Evolutionary conservation across 805 yeast genomes (phyloP).

Genomic region (Cyberlindnera xylosilytica): DNA sequence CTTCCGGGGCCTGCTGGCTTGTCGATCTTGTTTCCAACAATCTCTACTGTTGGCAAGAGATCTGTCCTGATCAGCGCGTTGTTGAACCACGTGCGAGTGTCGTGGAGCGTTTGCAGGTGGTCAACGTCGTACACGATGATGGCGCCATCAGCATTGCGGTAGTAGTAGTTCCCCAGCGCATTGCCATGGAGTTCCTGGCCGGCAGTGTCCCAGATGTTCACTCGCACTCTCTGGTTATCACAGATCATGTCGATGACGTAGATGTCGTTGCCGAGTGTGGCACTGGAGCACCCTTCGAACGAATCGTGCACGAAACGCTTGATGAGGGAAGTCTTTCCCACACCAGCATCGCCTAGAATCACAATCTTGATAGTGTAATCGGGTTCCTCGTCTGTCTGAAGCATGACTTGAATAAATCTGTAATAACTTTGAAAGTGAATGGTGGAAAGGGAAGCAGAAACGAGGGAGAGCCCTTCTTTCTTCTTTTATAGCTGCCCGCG

Average conservation of each 20-base stretch:
- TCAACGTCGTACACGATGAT: conserved; percentile 77
- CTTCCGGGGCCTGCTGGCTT: no score
- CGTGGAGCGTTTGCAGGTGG: conserved; percentile 53
- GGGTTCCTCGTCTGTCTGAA: no score
- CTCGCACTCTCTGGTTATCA: conserved; percentile 51
- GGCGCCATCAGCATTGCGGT: conserved; percentile 75
- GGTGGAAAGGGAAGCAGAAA: no score
- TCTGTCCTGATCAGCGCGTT: conserved; percentile 33
- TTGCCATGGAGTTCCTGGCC: conserved; percentile 81
- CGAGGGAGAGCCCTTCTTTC: no score
- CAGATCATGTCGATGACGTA: conserved; percentile 60
- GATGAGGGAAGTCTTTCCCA: conserved; percentile 63
- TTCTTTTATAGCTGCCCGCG: no score
- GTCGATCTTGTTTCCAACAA: no score
- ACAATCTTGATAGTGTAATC: conserved; percentile 53
- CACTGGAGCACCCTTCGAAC: conserved; percentile 66
- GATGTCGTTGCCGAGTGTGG: conserved; percentile 83
- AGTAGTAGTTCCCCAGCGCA: conserved; percentile 78
- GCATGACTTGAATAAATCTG: no score
- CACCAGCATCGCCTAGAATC: conserved; percentile 61
- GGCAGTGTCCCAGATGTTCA: conserved; percentile 85
- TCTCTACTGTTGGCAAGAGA: no score
- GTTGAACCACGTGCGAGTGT: conserved; percentile 72
- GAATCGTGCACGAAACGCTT: conserved; percentile 67
- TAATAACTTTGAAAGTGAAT: no score